phyloP scores from a whole-genome alignment of 2,329 filamentous ascomycete species.

The Neonectria hederae region DNA sequence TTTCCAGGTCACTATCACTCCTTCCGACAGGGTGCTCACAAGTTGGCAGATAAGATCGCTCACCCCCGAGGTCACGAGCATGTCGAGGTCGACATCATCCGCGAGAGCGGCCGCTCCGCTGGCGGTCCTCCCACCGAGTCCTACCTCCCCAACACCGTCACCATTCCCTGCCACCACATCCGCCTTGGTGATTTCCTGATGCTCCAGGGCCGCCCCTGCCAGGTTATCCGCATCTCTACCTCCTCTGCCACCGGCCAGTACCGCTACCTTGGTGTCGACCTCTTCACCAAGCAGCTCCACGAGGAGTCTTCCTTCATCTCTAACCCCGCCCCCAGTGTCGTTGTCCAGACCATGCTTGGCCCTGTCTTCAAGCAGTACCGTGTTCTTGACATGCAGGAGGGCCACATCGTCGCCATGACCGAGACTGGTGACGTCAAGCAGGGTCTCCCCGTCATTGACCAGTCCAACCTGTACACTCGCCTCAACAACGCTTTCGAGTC shows the following conservation, averaged over 20 bases:
- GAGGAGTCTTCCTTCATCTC: slow-evolving; percentile 98
- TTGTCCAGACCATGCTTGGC: slow-evolving; percentile 99
- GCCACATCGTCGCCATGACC: slow-evolving; percentile 92
- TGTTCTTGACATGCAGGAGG: slow-evolving; percentile 94
- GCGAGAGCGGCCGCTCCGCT: slow-evolving; percentile 40
- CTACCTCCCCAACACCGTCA: slow-evolving; percentile 81
- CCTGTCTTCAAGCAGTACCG: slow-evolving; percentile 99
- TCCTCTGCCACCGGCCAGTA: slow-evolving; percentile 98
- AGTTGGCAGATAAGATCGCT: slow-evolving; percentile 64
- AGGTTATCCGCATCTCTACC: slow-evolving; percentile 99
- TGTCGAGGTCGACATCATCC: slow-evolving; percentile 57
- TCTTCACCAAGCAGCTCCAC: slow-evolving; percentile 99
- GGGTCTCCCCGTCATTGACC: slow-evolving; percentile 89
- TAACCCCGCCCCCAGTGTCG: slow-evolving; percentile 94
- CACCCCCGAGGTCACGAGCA: slow-evolving; percentile 61
- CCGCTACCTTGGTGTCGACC: slow-evolving; percentile 99
- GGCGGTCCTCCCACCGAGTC: slow-evolving; percentile 44
- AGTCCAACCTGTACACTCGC: slow-evolving; percentile 86
- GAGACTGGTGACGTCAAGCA: slow-evolving; percentile 99
- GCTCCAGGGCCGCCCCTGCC: slow-evolving; percentile 98
- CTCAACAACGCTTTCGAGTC: slow-evolving; percentile 87
- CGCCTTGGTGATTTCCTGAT: slow-evolving; percentile 98
- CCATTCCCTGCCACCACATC: slow-evolving; percentile 99
- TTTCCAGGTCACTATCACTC: slow-evolving; percentile 66
- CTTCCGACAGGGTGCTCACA: slow-evolving; percentile 65